Evolutionary conservation across 176 grass and related monocot species (phyloP).

Genomic region (Stipa capillata): DNA sequence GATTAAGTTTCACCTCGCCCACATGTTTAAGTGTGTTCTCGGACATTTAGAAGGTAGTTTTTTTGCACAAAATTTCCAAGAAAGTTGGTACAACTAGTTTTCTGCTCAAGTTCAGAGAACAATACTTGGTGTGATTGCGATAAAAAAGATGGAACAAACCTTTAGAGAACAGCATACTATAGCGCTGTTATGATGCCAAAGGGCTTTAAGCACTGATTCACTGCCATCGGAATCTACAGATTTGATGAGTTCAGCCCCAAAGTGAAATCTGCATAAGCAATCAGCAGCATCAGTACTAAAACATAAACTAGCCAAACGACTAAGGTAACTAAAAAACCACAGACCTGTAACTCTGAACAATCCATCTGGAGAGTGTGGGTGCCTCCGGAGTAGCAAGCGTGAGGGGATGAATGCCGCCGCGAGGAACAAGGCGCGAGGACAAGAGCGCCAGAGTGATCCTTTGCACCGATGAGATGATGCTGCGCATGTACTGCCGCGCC

Average conservation of each 20-base stretch:
- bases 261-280: slow-evolving; percentile 56
- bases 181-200: slow-evolving; percentile 69
- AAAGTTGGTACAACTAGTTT: too few species aligned
- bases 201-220: slow-evolving; percentile 40
- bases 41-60: too few species aligned
- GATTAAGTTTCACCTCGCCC: too few species aligned
- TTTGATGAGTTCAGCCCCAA: slow-evolving; percentile 57
- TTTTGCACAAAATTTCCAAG: too few species aligned
- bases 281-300: background rate
- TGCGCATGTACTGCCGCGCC: slow-evolving; percentile 82
- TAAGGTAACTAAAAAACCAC: background rate
- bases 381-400: slow-evolving; percentile 44
- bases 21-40: too few species aligned
- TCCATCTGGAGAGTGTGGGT: slow-evolving; percentile 65
- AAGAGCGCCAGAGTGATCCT: slow-evolving; percentile 71
- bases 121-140: too few species aligned
- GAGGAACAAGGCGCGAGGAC: slow-evolving; percentile 32
- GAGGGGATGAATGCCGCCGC: background rate
- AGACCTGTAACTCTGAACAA: slow-evolving; percentile 82
- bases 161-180: slow-evolving; percentile 85
- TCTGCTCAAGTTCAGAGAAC: too few species aligned
- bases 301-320: background rate
- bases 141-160: slow-evolving; percentile 42
- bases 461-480: slow-evolving; percentile 70
- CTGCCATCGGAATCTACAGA: slow-evolving; percentile 2